Evolutionary conservation across 108 stramenopile genomes (phyloP).

Genomic region (Fragilaria crotonensis): DNA sequence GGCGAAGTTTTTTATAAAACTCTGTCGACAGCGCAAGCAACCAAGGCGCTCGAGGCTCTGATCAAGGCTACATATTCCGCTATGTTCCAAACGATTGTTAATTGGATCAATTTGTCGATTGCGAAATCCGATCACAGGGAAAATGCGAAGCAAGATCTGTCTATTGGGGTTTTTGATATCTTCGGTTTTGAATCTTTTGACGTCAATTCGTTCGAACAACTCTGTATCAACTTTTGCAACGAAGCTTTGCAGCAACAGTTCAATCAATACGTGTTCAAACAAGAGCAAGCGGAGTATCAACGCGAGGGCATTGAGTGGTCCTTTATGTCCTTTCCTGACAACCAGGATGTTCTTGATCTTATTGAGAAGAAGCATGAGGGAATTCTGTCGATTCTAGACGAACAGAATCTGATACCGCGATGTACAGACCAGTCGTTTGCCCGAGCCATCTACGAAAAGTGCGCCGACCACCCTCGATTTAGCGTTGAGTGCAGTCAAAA

Average conservation of each 20-base stretch:
- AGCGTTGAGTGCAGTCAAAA: conserved; percentile 43
- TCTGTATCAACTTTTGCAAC: conserved; percentile 97
- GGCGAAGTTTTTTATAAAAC: conserved; percentile 69
- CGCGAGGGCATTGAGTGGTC: conserved; percentile 82
- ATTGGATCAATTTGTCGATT: conserved; percentile 80
- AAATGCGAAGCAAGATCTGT: conserved; percentile 42
- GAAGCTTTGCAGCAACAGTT: conserved; percentile 91
- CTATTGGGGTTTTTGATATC: conserved; percentile 95
- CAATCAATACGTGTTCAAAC: conserved; percentile 84
- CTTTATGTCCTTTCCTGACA: conserved; percentile 88
- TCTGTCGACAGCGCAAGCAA: conserved; percentile 48
- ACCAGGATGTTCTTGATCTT: conserved; percentile 83
- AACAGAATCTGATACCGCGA: conserved; percentile 57
- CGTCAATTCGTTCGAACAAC: conserved; percentile 86
- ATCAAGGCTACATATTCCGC: conserved; percentile 89
- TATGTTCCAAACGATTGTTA: conserved; percentile 83
- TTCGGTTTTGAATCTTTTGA: conserved; percentile 98
- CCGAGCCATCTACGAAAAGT: conserved; percentile 51
- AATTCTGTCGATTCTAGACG: conserved; percentile 66
- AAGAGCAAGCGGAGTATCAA: conserved; percentile 78
- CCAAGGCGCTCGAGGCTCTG: conserved; percentile 81
- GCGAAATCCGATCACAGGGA: neutral
- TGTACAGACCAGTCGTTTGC: conserved; percentile 54
- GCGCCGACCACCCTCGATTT: conserved; percentile 35
- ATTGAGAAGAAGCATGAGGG: conserved; percentile 79